phyloP scores from a whole-genome alignment of 1,284 basidiomycete genomes.

The Cutaneotrichosporon arboriforme region DNA sequence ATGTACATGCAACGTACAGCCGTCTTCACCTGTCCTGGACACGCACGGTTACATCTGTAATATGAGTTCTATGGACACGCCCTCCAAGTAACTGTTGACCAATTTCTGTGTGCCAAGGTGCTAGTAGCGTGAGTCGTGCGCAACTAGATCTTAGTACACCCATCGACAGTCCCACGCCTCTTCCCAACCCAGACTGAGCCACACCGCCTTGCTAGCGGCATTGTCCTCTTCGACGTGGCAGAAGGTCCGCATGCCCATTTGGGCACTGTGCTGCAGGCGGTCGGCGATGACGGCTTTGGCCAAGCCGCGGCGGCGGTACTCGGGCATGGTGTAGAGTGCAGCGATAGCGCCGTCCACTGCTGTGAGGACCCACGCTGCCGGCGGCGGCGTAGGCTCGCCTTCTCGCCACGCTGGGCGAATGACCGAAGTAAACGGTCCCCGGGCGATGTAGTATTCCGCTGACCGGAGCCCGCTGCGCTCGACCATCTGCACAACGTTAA shows the following conservation, averaged over 20 bases:
- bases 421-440: constrained; percentile 15
- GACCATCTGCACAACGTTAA: constrained; percentile 13
- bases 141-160: too few species aligned
- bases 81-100: too few species aligned
- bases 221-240: constrained; percentile 20
- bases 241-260: constrained; percentile 4
- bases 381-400: neutral
- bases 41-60: too few species aligned
- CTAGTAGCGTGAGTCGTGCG: too few species aligned
- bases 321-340: constrained; percentile 23
- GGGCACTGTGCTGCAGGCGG: constrained; percentile 7
- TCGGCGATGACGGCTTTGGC: constrained; percentile 21
- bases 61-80: too few species aligned
- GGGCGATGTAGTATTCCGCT: constrained; percentile 16
- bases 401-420: neutral
- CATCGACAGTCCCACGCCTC: constrained; percentile 16
- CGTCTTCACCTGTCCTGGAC: too few species aligned
- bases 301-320: constrained; percentile 22
- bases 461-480: constrained; percentile 8
- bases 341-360: constrained; percentile 25
- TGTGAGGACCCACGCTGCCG: constrained; percentile 23
- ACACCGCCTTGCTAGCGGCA: constrained; percentile 18
- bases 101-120: too few species aligned
- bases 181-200: constrained; percentile 22
- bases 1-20: too few species aligned